phyloP scores from a whole-genome alignment of 2,329 filamentous ascomycete genomes.

The Penicillium capsulatum region DNA sequence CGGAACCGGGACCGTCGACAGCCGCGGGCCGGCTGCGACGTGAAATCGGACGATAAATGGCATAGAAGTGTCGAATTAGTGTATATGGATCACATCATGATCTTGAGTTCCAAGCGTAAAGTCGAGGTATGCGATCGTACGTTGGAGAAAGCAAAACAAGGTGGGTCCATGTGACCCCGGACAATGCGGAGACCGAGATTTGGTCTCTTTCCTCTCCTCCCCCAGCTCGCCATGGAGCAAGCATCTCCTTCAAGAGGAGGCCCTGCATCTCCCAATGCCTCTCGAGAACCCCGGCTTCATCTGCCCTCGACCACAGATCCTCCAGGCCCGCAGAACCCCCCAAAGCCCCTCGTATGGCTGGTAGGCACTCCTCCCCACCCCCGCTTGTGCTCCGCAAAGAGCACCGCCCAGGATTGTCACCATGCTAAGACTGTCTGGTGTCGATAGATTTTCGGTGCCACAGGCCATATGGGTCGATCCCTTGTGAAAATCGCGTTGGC shows the following conservation, averaged over 20 bases:
- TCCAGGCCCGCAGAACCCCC: constrained; percentile 64
- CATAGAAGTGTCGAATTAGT: constrained; percentile 8
- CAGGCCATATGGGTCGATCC: constrained; percentile 93
- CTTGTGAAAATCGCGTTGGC: constrained; percentile 77
- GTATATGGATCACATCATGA: background rate
- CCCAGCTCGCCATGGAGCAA: constrained; percentile 23
- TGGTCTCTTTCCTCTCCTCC: constrained; percentile 5
- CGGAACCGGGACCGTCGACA: constrained; percentile 60
- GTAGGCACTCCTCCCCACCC: constrained; percentile 50
- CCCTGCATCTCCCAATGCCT: constrained; percentile 23
- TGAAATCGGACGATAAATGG: constrained; percentile 52
- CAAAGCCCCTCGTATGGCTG: constrained; percentile 81
- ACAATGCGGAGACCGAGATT: constrained; percentile 26
- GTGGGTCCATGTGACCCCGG: constrained; percentile 14
- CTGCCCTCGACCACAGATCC: constrained; percentile 85
- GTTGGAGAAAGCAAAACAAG: background rate
- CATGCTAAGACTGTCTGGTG: constrained; percentile 9
- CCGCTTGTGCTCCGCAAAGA: background rate
- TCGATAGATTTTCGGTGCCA: constrained; percentile 79
- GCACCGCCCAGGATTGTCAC: background rate
- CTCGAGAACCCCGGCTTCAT: constrained; percentile 47
- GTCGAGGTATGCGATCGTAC: background rate
- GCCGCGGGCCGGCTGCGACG: constrained; percentile 60
- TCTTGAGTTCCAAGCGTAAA: background rate
- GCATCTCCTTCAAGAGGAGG: constrained; percentile 25